Conservation (phyloP, 129 eudicot species). For the Calendula officinalis region DNA sequence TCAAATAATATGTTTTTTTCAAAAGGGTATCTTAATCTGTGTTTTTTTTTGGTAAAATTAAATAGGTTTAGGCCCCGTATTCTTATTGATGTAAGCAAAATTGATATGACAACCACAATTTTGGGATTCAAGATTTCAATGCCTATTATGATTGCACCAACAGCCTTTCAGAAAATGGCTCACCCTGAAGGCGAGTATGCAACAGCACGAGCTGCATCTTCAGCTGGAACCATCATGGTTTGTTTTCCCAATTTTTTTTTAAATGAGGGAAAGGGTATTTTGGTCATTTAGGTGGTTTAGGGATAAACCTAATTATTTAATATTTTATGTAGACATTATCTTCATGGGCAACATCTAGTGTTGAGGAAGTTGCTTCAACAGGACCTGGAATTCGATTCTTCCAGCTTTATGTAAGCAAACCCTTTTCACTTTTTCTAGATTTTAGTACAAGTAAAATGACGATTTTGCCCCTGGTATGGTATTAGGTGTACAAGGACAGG, state of each 20-base stretch:
- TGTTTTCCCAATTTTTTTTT: slow-evolving; percentile 12
- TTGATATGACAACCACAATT: slow-evolving; percentile 75
- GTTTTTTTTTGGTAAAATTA: neutral
- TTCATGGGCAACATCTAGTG: slow-evolving; percentile 92
- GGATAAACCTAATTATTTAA: too few species aligned
- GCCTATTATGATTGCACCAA: slow-evolving; percentile 99
- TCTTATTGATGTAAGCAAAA: slow-evolving; percentile 88
- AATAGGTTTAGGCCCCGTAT: slow-evolving; percentile 89
- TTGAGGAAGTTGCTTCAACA: slow-evolving; percentile 97
- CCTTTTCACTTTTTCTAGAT: slow-evolving; percentile 7
- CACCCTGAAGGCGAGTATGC: slow-evolving; percentile 98
- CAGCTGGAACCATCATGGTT: slow-evolving; percentile 96
- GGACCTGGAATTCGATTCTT: slow-evolving; percentile 94
- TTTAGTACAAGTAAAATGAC: neutral
- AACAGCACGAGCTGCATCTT: slow-evolving; percentile 97
- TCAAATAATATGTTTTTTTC: neutral
- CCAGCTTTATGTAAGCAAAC: slow-evolving; percentile 82
- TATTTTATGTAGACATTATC: slow-evolving; percentile 61
- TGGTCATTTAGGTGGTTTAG: too few species aligned
- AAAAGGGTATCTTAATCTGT: neutral
- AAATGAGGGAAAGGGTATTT: too few species aligned
- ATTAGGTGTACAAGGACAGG: slow-evolving; percentile 89
- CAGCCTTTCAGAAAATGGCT: slow-evolving; percentile 96
- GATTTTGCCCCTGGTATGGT: neutral
- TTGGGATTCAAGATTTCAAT: slow-evolving; percentile 83